Conservation (phyloP, 192 early-diverging fungal genomes). For the Gonapodya sp. region DNA sequence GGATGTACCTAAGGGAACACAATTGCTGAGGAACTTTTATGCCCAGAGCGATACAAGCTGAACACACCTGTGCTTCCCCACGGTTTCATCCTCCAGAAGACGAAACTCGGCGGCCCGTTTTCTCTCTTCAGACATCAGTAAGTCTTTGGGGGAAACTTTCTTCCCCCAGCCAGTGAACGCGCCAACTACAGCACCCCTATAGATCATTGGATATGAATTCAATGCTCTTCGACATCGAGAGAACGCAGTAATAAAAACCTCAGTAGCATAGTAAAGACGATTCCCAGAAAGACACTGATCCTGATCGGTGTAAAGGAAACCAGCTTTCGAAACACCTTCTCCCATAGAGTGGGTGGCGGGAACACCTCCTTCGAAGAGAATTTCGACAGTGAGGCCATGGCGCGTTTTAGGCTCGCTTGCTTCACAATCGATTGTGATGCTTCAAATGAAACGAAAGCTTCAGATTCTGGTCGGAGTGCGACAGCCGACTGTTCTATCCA, state of each 20-base stretch:
- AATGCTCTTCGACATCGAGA: too few species aligned
- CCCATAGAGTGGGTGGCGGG: neutral
- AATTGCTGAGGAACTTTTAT: neutral
- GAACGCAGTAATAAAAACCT: too few species aligned
- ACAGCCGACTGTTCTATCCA: too few species aligned
- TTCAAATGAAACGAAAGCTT: too few species aligned
- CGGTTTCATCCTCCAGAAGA: neutral
- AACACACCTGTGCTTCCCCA: neutral
- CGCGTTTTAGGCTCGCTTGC: neutral
- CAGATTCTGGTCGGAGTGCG: too few species aligned
- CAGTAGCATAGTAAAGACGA: neutral
- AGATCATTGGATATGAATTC: too few species aligned
- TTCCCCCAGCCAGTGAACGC: too few species aligned
- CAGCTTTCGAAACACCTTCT: neutral
- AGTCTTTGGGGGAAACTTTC: too few species aligned
- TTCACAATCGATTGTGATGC: too few species aligned
- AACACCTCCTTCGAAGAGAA: neutral
- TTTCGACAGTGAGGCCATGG: neutral
- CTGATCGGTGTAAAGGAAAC: neutral
- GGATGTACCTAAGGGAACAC: neutral
- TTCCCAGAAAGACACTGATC: neutral
- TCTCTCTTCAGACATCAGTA: neutral
- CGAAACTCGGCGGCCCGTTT: neutral
- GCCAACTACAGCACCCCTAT: too few species aligned
- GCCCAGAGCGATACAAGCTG: too few species aligned